Evolutionary conservation across 345 rosid species (phyloP).

Genomic region (Dipteronia dyeriana): DNA sequence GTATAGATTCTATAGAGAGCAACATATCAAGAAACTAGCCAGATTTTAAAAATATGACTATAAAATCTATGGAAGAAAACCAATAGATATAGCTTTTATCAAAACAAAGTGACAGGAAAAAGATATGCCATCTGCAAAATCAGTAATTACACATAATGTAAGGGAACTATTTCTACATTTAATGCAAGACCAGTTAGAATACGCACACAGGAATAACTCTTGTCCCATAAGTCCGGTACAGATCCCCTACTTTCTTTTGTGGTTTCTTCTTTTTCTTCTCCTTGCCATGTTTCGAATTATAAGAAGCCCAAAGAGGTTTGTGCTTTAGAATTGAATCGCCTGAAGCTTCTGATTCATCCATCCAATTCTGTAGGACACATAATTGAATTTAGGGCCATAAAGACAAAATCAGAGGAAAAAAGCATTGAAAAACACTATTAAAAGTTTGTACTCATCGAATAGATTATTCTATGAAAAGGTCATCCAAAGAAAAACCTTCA

Average conservation of each 20-base stretch:
- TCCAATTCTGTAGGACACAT: constrained; percentile 65
- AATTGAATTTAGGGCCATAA: constrained; percentile 23
- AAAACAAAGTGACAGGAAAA: not conserved
- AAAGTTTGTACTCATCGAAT: constrained; percentile 2
- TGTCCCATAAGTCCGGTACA: constrained; percentile 90
- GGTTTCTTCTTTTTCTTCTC: constrained; percentile 61
- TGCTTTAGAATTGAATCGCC: constrained; percentile 86
- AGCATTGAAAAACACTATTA: not conserved
- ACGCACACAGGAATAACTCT: constrained; percentile 98
- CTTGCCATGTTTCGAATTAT: constrained; percentile 49
- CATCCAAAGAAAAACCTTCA: constrained; percentile 4
- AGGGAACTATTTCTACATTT: constrained; percentile 1
- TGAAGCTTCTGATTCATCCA: constrained; percentile 68
- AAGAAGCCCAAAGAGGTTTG: constrained; percentile 91
- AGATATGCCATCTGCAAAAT: not conserved
- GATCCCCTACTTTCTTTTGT: constrained; percentile 67
- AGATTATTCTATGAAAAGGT: not conserved
- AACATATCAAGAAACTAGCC: not conserved
- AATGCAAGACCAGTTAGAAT: constrained; percentile 13
- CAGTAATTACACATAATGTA: not conserved
- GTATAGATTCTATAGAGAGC: too few relatives aligned
- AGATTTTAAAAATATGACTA: not conserved
- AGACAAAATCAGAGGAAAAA: constrained; percentile 15
- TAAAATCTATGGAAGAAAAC: not conserved
- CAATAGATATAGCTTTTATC: not conserved